These are phyloP conservation scores for Ceriops tagal DNA, from an alignment of 345 rosid genomes.

Conservation along the genomic window DNA sequence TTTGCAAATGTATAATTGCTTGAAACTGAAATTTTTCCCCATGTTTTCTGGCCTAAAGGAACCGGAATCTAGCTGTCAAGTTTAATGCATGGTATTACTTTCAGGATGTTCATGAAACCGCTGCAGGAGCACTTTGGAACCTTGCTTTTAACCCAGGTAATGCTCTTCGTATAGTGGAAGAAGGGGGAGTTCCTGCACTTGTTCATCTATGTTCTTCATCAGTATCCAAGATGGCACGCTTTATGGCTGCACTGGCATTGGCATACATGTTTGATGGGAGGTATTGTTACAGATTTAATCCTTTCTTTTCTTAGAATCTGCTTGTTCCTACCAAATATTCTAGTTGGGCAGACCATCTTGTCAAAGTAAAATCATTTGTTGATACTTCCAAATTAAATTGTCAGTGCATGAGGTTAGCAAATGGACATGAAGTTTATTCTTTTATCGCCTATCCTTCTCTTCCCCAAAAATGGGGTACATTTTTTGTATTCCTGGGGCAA, in stretches of 20 bases:
- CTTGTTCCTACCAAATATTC: not conserved
- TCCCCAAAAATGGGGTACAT: too few species aligned
- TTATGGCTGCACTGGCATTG: constrained; percentile 45
- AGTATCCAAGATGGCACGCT: constrained; percentile 40
- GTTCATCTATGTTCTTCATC: constrained; percentile 38
- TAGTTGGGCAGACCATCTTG: not conserved
- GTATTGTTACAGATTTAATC: constrained; percentile 8
- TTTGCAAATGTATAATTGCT: not conserved
- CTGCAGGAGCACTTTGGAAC: constrained; percentile 53
- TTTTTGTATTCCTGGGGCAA: too few species aligned
- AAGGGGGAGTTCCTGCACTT: constrained; percentile 38
- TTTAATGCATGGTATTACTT: not conserved
- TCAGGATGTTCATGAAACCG: constrained; percentile 54
- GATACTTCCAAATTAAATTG: too few species aligned
- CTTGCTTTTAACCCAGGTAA: constrained; percentile 38
- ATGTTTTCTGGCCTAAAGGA: not conserved
- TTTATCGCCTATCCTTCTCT: too few species aligned
- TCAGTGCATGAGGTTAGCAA: too few species aligned
- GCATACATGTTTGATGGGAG: constrained; percentile 42
- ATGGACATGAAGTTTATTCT: too few species aligned
- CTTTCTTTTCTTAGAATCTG: not conserved
- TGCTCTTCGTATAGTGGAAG: constrained; percentile 40
- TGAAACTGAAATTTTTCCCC: not conserved
- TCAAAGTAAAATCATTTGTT: too few species aligned
- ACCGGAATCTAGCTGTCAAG: not conserved